Base-by-base conservation (phyloP, 2,329 filamentous ascomycete genomes). In the Monosporascus sp. region DNA sequence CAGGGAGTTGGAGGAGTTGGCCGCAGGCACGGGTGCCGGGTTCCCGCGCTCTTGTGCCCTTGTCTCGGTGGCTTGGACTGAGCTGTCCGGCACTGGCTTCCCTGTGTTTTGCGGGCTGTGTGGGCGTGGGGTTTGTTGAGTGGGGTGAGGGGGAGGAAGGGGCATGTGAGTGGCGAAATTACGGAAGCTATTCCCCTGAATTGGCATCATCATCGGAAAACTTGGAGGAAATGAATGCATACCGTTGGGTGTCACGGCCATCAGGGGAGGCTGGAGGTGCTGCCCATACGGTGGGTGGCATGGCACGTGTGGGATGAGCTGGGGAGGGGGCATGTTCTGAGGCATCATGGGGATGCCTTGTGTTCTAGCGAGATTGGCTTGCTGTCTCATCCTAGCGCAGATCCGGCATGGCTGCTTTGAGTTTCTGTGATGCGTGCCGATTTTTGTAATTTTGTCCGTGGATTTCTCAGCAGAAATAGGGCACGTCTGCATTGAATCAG, bases 371-470 rank as follows among this genome's bases (percentile, higher is more conserved):
- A 65, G 26, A 45, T 63, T 57, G 37, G 60, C 61, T 37, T 65
- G 67, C 31, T 68, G 66, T 48, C 63, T 64, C 49, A 68, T 53
- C 40, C 60, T 63, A 6, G 58, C 52, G 45, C 68, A 71, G 5
- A 64, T 50, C 18, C 64, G 60, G 40, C 68, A 71, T 22, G 63
- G 61, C 11, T 61, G 61, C 44, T 66, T 68, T n/a, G 59, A 49
- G 7, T 53, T 26, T 24, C 53, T 51, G 40, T 54, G 35, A 7
- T 56, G 52, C 49, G 51, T 26, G 24, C 22, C 5, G 49, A 52
- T 44, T 20, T 57, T 47, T 20, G 49, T 24, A 18, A 43, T 46
- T 5, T 49, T 49, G 26, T 54, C 57, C 1, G 50, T 46, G 5
- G 46, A 17, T 37, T 35, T 14, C 31, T 7, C 31, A 14, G 5